Evolutionary conservation across 1,284 basidiomycete genomes (phyloP), one percentile per base, ranked within the genome.

Genomic region (Rhizopogon parksii): DNA sequence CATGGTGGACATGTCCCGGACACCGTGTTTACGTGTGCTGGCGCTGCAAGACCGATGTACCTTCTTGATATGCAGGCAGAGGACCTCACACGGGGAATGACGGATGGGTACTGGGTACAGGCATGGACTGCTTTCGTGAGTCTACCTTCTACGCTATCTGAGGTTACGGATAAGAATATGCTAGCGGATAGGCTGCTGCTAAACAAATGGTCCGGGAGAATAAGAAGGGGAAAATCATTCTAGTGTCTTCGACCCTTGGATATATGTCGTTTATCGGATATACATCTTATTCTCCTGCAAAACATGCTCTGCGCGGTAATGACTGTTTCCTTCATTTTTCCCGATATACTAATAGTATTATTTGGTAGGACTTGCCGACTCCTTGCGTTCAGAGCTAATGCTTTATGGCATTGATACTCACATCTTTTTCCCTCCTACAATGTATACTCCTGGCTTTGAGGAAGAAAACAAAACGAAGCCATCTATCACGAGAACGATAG

Each of bases 361-460:
- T 5, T 35, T n/a, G 32, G 4, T 60, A 91, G 91, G 88, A 32
- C 79, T 97, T 1, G 91, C 91, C 8, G 95, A 98, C 59, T 78
- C 85, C 0, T 75, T 98, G 15, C 84, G 89, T 12, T 86, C 82
- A 40, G 95, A 98, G 64, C 72, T 95, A 48, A 70, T 84, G 53
- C 72, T 96, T 1, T 91, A 93, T 63, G 79, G 77, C 49, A 89
- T 95, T 63, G 72, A 76, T 40, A 82, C 95, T 1, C 93, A 95
- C 60, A 81, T 93, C 49, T 94, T 85, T 71, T 88, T 93, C 70
- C 93, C 94, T 0, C 81, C 79, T 0, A 94, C 91, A 0, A 96
- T 98, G 70, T 78, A 78, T 53, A 85, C 82, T 0, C 89, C 92
- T 0, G 92, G 93, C 0, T 88, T 79, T 58, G 83, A 85, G 9